Evolutionary conservation across 108 stramenopile species (phyloP).

Genomic region (Conticribra weissflogii): DNA sequence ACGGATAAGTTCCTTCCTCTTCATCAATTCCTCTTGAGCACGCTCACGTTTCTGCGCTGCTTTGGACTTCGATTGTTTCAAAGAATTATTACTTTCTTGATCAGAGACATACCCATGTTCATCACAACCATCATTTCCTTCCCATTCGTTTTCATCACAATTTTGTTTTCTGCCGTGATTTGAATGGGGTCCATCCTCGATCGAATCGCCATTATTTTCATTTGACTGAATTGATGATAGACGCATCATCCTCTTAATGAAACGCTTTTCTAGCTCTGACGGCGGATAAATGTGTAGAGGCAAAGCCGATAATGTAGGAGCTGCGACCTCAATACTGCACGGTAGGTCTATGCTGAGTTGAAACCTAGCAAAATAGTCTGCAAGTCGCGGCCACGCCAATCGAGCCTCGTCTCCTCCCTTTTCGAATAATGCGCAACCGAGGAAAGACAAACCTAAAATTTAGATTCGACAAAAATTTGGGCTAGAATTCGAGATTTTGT

Average conservation of each 20-base stretch:
- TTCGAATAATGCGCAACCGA: neutral
- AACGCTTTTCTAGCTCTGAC: slow-evolving; percentile 29
- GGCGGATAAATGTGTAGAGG: slow-evolving; percentile 71
- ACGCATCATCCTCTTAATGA: slow-evolving; percentile 3
- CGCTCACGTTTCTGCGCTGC: slow-evolving; percentile 28
- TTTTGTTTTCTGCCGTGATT: neutral
- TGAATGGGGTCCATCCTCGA: neutral
- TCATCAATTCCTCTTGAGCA: slow-evolving; percentile 16
- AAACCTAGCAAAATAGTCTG: slow-evolving; percentile 80
- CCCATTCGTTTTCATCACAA: slow-evolving; percentile 15
- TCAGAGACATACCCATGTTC: slow-evolving; percentile 9
- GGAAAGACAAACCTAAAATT: no score
- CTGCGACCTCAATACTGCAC: slow-evolving; percentile 80
- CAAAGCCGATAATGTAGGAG: slow-evolving; percentile 60
- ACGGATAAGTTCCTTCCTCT: slow-evolving; percentile 35
- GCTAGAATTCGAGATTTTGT: no score
- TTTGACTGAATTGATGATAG: neutral
- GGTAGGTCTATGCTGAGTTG: slow-evolving; percentile 63
- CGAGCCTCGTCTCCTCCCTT: slow-evolving; percentile 70
- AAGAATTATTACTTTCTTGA: neutral
- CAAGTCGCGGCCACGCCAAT: slow-evolving; percentile 77
- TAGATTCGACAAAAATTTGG: no score
- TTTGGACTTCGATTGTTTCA: slow-evolving; percentile 9
- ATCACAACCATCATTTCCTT: slow-evolving; percentile 41
- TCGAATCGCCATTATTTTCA: neutral